Base-by-base conservation (phyloP, 495 filamentous ascomycete species). In the Tuber umbilicatum region DNA sequence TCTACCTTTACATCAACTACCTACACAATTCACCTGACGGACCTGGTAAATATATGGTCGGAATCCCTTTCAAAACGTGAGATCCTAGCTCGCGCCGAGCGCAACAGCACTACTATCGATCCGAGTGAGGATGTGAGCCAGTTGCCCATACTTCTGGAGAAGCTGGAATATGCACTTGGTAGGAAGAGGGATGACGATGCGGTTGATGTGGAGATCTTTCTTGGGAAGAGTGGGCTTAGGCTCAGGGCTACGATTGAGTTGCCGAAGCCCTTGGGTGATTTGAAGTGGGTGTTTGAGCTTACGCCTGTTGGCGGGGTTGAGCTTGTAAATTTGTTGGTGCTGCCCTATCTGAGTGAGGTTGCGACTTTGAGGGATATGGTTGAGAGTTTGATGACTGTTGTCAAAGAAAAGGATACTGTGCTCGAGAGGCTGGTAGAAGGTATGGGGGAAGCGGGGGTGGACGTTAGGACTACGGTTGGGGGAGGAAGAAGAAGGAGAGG, bases 21-120 rank as follows among this genome's bases (percentile, higher is more conserved):
- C 60, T 99, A 97, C 84, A 87, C 85, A 16, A 78, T 97, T 50
- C 87, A 89, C 74, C 82, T 97, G 41, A 95, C 94, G 5, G 95
- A 99, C 83, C 87, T 98, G 27, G 91, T 89, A 81, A 86, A 89
- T 74, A 83, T 97, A n/a, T 99, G 95, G 95, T 86, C 86, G 5
- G 94, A 97, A 84, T 84, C 80, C 27, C 84, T 97, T 43, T 85
- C 89, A 50, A 86, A 88, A 41, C 83, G 83, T 69, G 86, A 86
- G 2, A 93, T 98, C 73, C 82, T 91, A 38, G 83, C 86, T 50
- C 87, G 91, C 72, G 92, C 92, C 37, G 84, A 90, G 31, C 85
- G 89, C 14, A 85, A 89, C 76, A 86, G 89, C 50, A 91, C 91
- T 9, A 90, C 90, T 43, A 97, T 99, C 73, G 95, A 99, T 83